Base-by-base conservation (phyloP, 1,139 yeast genomes). In the Suhomyces bolitotheri region DNA sequence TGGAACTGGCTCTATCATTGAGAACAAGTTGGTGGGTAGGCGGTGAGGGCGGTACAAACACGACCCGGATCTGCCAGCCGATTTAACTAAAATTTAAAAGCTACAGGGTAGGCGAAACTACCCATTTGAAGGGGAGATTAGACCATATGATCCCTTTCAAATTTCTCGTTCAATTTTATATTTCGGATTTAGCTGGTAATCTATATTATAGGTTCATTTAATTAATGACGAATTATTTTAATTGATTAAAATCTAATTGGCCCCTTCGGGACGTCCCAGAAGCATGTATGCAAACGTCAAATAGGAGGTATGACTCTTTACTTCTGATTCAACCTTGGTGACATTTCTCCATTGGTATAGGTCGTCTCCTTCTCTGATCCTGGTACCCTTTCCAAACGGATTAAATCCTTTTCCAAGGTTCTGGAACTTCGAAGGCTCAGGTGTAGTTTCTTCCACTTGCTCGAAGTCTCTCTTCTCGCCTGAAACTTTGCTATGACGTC, bases 241-340 rank as follows among this genome's bases (percentile, higher is more conserved):
- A n/a, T n/a, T n/a, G n/a, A n/a, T n/a, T n/a, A 22, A 12, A 22
- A n/a, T 16, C 4, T 23, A 23, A 9, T 13, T 12, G n/a, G 21
- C 27, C 24, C 23, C 21, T 21, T 20, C 14, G 16, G 24, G 7
- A 7, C 12, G 8, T 27, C 23, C 25, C 9, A 49, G 52, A 12
- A 62, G 51, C 45, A 66, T 70, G 43, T 61, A 71, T 22, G 98
- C 99, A 73, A 94, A 94, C 1, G 97, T 88, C 54, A 94, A 66
- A 56, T 88, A 94, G 1, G 97, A 88, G 0, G 99, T 94, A 50
- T 94, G 99, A 15, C 90, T 83, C 62, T 90, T 92, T 51, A 92
- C 72, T 53, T 92, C 97, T 4, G 80, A 53, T 57, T 92, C 98
- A 3, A 83, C 69, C 54, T 80, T 82, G 11, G 96, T 80, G 16